Evolutionary conservation across 169 alveolate species (phyloP).

Genomic region (Eimeria acervulina): DNA sequence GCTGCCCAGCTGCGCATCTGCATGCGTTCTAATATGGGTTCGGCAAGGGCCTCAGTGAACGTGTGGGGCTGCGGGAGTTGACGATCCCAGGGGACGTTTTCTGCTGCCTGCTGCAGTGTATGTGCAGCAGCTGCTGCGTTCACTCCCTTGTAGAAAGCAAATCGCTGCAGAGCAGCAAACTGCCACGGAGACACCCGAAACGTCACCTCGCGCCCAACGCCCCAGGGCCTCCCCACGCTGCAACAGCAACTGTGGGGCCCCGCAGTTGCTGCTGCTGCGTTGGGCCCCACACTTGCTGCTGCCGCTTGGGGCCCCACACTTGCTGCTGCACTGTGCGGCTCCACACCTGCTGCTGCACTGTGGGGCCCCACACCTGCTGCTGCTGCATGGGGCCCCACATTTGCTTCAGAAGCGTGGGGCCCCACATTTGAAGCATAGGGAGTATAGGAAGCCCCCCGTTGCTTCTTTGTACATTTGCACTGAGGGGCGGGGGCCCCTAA

Average conservation of each 20-base stretch:
- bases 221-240: neutral
- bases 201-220: conserved; percentile 22
- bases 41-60: neutral
- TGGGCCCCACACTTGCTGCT: neutral
- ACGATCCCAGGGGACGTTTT: neutral
- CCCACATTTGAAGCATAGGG: no score
- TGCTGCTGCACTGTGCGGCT: no score
- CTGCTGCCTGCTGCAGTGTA: neutral
- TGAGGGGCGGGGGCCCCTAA: neutral
- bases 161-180: conserved; percentile 40
- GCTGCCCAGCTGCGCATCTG: neutral
- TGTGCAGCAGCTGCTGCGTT: neutral
- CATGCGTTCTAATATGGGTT: neutral
- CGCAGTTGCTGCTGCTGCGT: neutral
- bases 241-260: neutral
- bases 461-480: neutral
- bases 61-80: neutral
- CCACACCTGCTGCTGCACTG: neutral
- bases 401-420: neutral
- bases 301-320: neutral
- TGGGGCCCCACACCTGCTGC: neutral
- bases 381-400: no score
- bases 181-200: conserved; percentile 8
- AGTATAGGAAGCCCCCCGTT: no score
- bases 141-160: neutral